phyloP scores from a whole-genome alignment of 495 filamentous ascomycete genomes.

The Hypoxylon lienhwacheense region DNA sequence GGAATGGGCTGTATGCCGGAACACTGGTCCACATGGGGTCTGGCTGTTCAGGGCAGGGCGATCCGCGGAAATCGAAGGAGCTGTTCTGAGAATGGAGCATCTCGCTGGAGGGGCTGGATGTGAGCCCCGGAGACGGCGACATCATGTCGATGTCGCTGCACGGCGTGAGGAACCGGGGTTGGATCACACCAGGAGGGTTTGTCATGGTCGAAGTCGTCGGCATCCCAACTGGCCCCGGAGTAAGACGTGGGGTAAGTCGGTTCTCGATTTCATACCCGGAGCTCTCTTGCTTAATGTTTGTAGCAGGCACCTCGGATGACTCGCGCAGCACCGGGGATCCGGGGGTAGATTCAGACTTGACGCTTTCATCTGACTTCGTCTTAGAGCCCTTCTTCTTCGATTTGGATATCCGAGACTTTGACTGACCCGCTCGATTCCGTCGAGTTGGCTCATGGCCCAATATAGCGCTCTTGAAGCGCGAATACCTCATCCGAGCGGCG shows the following conservation, averaged over 20 bases:
- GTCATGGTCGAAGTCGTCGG: slow-evolving; percentile 7
- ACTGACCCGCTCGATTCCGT: slow-evolving; percentile 43
- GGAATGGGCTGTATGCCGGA: slow-evolving; percentile 22
- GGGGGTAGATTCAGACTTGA: slow-evolving; percentile 34
- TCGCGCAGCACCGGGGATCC: slow-evolving; percentile 15
- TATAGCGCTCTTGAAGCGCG: slow-evolving; percentile 60
- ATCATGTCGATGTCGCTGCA: slow-evolving; percentile 49
- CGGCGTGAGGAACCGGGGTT: slow-evolving; percentile 46
- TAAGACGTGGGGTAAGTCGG: slow-evolving; percentile 32
- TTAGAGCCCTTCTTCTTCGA: slow-evolving; percentile 46
- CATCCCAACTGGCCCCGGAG: slow-evolving; percentile 28
- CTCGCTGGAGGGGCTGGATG: slow-evolving; percentile 35
- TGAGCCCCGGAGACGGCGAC: slow-evolving; percentile 27
- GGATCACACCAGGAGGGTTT: slow-evolving; percentile 32
- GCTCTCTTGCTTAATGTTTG: slow-evolving; percentile 44
- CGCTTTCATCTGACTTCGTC: slow-evolving; percentile 34
- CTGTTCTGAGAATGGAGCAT: slow-evolving; percentile 34
- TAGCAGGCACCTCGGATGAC: slow-evolving; percentile 14
- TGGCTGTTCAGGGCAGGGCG: slow-evolving; percentile 31
- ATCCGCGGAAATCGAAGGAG: slow-evolving; percentile 32
- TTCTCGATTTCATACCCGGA: slow-evolving; percentile 23
- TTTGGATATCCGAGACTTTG: slow-evolving; percentile 44
- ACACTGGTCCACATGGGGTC: slow-evolving; percentile 32
- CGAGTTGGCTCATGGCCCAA: slow-evolving; percentile 46
- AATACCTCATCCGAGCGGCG: slow-evolving; percentile 79